These are phyloP conservation scores for Ocimum tenuiflorum DNA, from an alignment of 257 asterid genomes.

Conservation along the genomic window DNA sequence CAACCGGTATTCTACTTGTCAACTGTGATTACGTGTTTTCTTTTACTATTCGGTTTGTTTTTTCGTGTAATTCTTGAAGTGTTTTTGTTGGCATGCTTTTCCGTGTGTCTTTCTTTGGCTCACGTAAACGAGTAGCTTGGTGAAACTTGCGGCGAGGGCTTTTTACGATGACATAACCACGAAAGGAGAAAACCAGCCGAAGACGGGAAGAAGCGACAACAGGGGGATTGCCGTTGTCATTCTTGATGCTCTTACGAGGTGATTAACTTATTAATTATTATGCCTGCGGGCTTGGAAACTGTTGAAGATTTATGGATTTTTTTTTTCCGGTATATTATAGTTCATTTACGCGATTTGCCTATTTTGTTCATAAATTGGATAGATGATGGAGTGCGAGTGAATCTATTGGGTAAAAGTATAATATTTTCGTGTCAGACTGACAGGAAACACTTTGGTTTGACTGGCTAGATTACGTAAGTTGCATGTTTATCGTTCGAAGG, in stretches of 20 bases:
- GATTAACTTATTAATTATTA: not conserved
- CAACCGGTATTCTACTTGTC: slow-evolving; percentile 29
- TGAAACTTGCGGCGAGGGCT: slow-evolving; percentile 89
- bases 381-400: not conserved
- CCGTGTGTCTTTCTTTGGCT: not conserved
- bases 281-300: not conserved
- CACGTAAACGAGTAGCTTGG: slow-evolving; percentile 43
- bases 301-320: not conserved
- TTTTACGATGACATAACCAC: slow-evolving; percentile 76
- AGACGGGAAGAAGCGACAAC: slow-evolving; percentile 78
- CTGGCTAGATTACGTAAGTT: not conserved
- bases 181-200: slow-evolving; percentile 79
- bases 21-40: slow-evolving; percentile 1
- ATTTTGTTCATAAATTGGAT: not conserved
- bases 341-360: not conserved
- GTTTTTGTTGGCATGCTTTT: not conserved
- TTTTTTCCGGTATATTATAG: not conserved
- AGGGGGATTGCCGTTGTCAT: slow-evolving; percentile 89
- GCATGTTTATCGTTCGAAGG: not conserved
- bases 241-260: slow-evolving; percentile 95
- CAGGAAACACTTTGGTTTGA: not conserved
- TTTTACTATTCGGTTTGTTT: not conserved
- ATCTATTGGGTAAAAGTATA: not conserved
- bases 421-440: not conserved
- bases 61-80: not conserved